A percentile compares a stretch with the other conserved stretches of the same genome.
Evolutionary conservation across 2,329 filamentous ascomycete species (phyloP).

Genomic region (Colletotrichum tanaceti): DNA sequence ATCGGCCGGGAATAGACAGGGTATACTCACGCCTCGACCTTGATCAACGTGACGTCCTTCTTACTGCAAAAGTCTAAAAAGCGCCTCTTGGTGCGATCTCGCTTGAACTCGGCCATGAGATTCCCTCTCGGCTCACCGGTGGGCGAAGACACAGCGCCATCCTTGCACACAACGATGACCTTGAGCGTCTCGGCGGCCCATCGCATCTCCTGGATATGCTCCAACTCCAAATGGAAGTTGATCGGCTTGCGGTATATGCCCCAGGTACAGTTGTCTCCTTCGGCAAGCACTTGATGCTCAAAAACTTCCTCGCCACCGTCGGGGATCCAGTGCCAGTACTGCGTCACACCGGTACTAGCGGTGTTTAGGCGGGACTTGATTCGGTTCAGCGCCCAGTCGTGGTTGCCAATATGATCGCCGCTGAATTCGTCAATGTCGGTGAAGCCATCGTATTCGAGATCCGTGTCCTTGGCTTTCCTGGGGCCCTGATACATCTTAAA

Average conservation of each 20-base stretch:
- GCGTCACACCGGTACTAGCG: slow-evolving; percentile 60
- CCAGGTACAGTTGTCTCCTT: slow-evolving; percentile 58
- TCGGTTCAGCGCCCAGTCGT: slow-evolving; percentile 65
- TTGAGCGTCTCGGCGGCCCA: slow-evolving; percentile 57
- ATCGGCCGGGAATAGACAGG: not conserved
- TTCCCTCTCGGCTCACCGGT: slow-evolving; percentile 56
- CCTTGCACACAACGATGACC: slow-evolving; percentile 54
- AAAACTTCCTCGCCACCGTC: slow-evolving; percentile 53
- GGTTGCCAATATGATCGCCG: slow-evolving; percentile 55
- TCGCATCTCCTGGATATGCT: slow-evolving; percentile 59
- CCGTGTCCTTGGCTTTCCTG: slow-evolving; percentile 45
- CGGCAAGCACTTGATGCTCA: slow-evolving; percentile 66
- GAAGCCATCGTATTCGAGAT: slow-evolving; percentile 59
- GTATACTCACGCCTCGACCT: slow-evolving; percentile 55
- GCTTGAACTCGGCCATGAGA: slow-evolving; percentile 64
- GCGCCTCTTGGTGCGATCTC: slow-evolving; percentile 63
- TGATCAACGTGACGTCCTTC: slow-evolving; percentile 56
- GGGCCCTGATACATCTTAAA: slow-evolving; percentile 4
- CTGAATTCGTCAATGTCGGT: slow-evolving; percentile 65
- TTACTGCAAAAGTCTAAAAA: slow-evolving; percentile 61
- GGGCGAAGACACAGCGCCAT: slow-evolving; percentile 45
- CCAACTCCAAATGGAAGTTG: slow-evolving; percentile 61
- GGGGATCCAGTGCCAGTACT: slow-evolving; percentile 67
- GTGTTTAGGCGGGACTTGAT: slow-evolving; percentile 62
- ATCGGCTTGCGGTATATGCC: slow-evolving; percentile 62